phyloP scores from a whole-genome alignment of 805 yeast genomes.

The Candida railenensis region DNA sequence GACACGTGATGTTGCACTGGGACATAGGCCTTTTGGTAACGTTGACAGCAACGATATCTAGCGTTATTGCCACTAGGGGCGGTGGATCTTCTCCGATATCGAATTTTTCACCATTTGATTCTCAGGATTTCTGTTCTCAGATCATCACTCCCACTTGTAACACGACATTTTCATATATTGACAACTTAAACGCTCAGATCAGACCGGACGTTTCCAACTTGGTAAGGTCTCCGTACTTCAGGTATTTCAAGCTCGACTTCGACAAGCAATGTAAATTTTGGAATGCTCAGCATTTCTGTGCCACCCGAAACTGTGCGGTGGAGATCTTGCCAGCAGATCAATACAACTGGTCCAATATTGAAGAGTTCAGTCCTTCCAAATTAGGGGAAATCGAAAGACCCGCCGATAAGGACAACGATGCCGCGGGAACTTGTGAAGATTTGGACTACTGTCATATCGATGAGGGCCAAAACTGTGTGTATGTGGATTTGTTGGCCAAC shows the following conservation, averaged over 20 bases:
- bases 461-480: conserved; percentile 67
- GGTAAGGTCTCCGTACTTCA: conserved; percentile 77
- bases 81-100: conserved; percentile 2
- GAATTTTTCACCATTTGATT: conserved; percentile 36
- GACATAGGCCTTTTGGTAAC: background rate
- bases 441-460: conserved; percentile 71
- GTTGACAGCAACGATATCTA: background rate
- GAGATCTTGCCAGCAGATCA: conserved; percentile 68
- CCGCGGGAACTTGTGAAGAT: conserved; percentile 37
- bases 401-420: conserved; percentile 12
- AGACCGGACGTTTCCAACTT: conserved; percentile 55
- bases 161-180: conserved; percentile 45
- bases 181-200: conserved; percentile 31
- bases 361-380: conserved; percentile 69
- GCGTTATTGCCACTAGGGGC: background rate
- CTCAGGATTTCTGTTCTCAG: conserved; percentile 45
- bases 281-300: conserved; percentile 80
- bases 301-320: conserved; percentile 86
- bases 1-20: background rate
- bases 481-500: conserved; percentile 81
- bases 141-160: conserved; percentile 45
- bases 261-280: conserved; percentile 84
- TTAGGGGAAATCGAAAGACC: conserved; percentile 47
- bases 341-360: conserved; percentile 52
- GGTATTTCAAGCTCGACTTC: conserved; percentile 81